Percentiles rank a stretch among this genome's conserved stretches.
Evolutionary conservation across 2,329 filamentous ascomycete species (phyloP).

Genomic region (Scedosporium minutisporum): DNA sequence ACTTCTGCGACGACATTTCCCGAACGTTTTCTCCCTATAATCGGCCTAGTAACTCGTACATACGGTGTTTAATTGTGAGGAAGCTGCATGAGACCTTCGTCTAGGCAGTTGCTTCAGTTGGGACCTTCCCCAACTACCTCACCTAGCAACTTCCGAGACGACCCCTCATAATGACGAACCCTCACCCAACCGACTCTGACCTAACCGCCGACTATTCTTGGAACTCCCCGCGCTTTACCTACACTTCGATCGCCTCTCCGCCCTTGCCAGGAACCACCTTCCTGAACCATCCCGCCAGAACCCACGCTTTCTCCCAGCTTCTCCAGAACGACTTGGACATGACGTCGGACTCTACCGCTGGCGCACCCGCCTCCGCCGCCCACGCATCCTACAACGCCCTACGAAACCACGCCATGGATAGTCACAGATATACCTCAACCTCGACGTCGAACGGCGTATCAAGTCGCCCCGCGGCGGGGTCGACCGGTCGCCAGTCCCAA

Average conservation of each 20-base stretch:
- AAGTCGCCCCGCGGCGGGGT: constrained; percentile 9
- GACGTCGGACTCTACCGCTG: constrained; percentile 27
- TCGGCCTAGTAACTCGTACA: neutral
- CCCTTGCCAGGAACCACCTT: constrained; percentile 17
- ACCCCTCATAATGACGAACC: constrained; percentile 31
- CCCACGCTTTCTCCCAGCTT: constrained; percentile 44
- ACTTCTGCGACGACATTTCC: neutral
- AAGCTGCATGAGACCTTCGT: constrained; percentile 1
- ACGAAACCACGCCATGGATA: constrained; percentile 21
- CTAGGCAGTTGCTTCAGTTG: constrained; percentile 1
- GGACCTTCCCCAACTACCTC: constrained; percentile 1
- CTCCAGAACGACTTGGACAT: constrained; percentile 27
- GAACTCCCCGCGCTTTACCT: constrained; percentile 25
- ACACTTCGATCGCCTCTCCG: constrained; percentile 25
- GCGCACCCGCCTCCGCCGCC: constrained; percentile 21
- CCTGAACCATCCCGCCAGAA: constrained; percentile 24
- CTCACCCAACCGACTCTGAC: constrained; percentile 20
- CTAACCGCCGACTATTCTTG: constrained; percentile 8
- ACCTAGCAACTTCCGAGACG: constrained; percentile 3
- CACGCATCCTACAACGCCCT: constrained; percentile 7
- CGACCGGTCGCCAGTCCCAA: neutral
- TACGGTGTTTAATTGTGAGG: neutral
- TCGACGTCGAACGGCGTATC: constrained; percentile 15
- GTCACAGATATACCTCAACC: constrained; percentile 18
- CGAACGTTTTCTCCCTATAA: neutral